Evolutionary conservation across 2,329 filamentous ascomycete species (phyloP), one percentile per base, ranked within the genome.

Genomic region (Colletotrichum sp.): DNA sequence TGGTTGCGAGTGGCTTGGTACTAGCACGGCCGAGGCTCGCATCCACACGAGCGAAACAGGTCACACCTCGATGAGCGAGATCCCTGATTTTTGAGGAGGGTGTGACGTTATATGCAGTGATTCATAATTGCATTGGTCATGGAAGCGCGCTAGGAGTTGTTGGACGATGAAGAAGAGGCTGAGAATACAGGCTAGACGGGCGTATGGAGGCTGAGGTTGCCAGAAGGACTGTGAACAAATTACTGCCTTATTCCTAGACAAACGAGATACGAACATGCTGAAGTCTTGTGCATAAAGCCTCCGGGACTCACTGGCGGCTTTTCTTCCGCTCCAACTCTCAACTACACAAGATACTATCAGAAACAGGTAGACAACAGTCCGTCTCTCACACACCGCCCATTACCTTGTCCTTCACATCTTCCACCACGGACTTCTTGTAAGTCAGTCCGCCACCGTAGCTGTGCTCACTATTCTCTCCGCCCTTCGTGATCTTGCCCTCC

Each of bases 1-100:
- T 34, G 81, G 86, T 2, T 96, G 94, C 80, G 89, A 90, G 1
- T 92, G 91, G 86, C 89, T 92, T 13, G 92, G 94, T 0, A 91
- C 92, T 73, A 94, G 94, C 2, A 88, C 94, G 81, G 87, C 85
- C 77, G 88, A 88, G 60, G 91, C 92, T 2, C 85, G 88, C 8
- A 84, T 87, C 76, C 93, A 95, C 82, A 90, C 90, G 5, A 85
- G 84, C 52, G 87, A 91, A 77, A 94, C 92, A 2, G 90, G 91
- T 0, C 93, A 94, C 81, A 87, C 86, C 16, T 80, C 79, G 43
- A 87, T 87, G 72, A 81, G 82, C 7, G 78, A 85, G 22, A 86
- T 86, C 55, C 84, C 81, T 2, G 84, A 86, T 70, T 81, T 78
- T 74, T 86, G 28, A 69, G 15, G 27, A 48, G 32, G 16, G 15